phyloP scores from a whole-genome alignment of 352 stramenopile species.

The Pythium sukuiense region DNA sequence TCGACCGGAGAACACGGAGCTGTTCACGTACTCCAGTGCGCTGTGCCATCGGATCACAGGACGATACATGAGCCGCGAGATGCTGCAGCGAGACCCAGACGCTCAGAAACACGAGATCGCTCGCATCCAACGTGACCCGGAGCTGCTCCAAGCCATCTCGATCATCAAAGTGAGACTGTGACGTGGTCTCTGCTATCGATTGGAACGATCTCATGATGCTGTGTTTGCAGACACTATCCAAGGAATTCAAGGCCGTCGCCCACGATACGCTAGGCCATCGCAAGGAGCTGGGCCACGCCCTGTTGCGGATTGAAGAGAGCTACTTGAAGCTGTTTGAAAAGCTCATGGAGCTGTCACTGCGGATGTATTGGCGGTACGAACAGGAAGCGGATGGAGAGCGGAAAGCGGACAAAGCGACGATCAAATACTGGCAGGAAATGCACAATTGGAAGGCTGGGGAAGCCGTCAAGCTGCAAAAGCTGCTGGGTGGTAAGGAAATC shows the following conservation, averaged over 20 bases:
- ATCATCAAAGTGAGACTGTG: constrained; percentile 33
- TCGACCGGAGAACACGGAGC: constrained; percentile 54
- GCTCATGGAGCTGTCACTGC: constrained; percentile 65
- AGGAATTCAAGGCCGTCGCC: constrained; percentile 68
- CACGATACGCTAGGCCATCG: constrained; percentile 62
- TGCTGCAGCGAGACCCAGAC: constrained; percentile 43
- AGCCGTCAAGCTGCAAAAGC: constrained; percentile 47
- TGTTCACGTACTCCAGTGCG: constrained; percentile 69
- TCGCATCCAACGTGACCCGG: constrained; percentile 55
- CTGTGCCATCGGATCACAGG: constrained; percentile 67
- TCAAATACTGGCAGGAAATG: constrained; percentile 52
- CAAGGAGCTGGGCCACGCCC: constrained; percentile 56
- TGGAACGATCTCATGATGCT: neutral
- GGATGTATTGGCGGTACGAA: constrained; percentile 75
- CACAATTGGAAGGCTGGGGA: constrained; percentile 45
- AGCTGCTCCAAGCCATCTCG: constrained; percentile 57
- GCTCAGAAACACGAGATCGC: constrained; percentile 58
- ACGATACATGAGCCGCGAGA: constrained; percentile 46
- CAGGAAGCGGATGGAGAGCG: constrained; percentile 49
- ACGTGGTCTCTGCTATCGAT: neutral
- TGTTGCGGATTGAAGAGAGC: constrained; percentile 73
- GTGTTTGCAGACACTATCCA: constrained; percentile 41
- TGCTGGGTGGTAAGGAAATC: constrained; percentile 57
- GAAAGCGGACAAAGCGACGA: constrained; percentile 41
- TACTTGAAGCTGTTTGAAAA: constrained; percentile 81